Evolutionary conservation across 2,329 filamentous ascomycete species (phyloP).

Genomic region (Nigrograna mackinnonii): DNA sequence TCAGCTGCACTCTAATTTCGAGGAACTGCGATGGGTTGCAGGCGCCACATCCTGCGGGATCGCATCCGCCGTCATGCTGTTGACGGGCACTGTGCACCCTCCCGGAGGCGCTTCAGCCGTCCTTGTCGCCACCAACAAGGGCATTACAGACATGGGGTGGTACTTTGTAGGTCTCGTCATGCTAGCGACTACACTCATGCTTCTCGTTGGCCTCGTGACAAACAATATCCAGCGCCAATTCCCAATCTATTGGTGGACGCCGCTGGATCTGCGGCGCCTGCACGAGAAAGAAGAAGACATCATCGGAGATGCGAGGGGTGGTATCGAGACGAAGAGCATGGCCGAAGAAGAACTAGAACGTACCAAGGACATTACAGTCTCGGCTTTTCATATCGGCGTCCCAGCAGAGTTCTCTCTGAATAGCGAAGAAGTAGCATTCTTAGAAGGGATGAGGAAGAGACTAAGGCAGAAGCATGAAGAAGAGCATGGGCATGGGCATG

Average conservation of each 20-base stretch:
- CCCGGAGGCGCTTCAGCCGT: conserved; percentile 55
- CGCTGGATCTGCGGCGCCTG: conserved; percentile 34
- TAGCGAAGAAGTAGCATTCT: conserved; percentile 35
- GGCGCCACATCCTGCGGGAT: conserved; percentile 48
- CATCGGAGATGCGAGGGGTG: neutral
- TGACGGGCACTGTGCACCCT: conserved; percentile 54
- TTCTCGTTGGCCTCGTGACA: conserved; percentile 44
- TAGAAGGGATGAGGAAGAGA: conserved; percentile 38
- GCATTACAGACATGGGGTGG: conserved; percentile 50
- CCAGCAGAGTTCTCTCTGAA: conserved; percentile 41
- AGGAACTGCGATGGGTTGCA: conserved; percentile 47
- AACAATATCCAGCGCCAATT: conserved; percentile 54
- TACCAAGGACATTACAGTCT: conserved; percentile 1
- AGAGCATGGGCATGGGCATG: conserved; percentile 1
- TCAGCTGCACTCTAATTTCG: conserved; percentile 40
- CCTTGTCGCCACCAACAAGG: conserved; percentile 45
- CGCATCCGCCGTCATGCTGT: conserved; percentile 49
- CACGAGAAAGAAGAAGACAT: conserved; percentile 6
- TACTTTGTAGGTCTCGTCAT: conserved; percentile 47
- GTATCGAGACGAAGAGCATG: conserved; percentile 2
- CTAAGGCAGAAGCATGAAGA: conserved; percentile 23
- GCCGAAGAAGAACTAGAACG: neutral
- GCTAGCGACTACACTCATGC: conserved; percentile 47
- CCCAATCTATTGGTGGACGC: conserved; percentile 55
- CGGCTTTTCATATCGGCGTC: neutral